These are phyloP conservation scores for Fusarium sp. DNA, from an alignment of 2,329 filamentous ascomycete species.

Conservation along the genomic window DNA sequence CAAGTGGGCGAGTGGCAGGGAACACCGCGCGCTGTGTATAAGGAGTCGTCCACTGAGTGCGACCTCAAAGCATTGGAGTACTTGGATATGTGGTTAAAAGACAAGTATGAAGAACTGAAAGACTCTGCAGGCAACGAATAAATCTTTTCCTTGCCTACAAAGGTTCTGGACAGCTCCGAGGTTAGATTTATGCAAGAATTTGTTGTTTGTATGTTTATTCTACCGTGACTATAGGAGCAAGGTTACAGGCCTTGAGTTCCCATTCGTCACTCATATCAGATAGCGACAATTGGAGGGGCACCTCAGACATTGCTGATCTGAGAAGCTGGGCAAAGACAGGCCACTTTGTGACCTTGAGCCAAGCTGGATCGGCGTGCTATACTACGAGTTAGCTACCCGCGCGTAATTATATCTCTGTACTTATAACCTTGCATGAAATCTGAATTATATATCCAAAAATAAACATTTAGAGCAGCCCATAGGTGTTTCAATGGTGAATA, in stretches of 20 bases:
- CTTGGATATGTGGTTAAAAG: not conserved
- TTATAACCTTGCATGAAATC: too few relatives aligned
- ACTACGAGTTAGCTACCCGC: too few relatives aligned
- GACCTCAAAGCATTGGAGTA: not conserved
- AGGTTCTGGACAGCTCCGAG: not conserved
- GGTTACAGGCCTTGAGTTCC: accelerated
- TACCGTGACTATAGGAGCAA: not conserved
- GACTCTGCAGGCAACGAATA: not conserved
- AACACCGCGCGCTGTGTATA: not conserved
- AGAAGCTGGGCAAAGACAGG: accelerated
- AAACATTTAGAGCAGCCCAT: too few relatives aligned
- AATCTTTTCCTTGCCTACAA: accelerated
- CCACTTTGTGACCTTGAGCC: too few relatives aligned
- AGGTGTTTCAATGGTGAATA: too few relatives aligned
- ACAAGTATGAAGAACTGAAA: not conserved
- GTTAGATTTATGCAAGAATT: too few relatives aligned
- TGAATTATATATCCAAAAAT: too few relatives aligned
- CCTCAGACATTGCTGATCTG: too few relatives aligned
- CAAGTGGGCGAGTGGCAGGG: not conserved
- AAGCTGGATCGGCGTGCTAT: too few relatives aligned
- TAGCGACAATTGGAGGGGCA: accelerated
- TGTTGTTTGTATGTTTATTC: accelerated
- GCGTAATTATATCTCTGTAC: too few relatives aligned
- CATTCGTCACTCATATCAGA: not conserved
- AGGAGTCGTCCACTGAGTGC: not conserved